phyloP scores from a whole-genome alignment of 139 green algal species.

The Asterochloris erici region DNA sequence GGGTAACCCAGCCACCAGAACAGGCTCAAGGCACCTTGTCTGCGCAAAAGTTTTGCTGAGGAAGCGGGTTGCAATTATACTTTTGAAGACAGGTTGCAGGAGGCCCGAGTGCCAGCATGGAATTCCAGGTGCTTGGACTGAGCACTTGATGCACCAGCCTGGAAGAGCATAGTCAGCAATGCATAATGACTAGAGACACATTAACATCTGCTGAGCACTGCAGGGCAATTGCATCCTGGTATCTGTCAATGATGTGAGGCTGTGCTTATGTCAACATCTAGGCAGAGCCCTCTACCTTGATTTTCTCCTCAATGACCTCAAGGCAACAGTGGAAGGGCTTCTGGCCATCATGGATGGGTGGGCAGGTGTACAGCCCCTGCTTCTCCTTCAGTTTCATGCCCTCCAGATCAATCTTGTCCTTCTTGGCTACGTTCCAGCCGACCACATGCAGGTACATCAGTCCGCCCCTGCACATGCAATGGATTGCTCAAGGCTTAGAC shows the following conservation, averaged over 20 bases:
- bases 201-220: too few relatives aligned
- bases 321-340: conserved; percentile 45
- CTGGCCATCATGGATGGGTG: conserved; percentile 11
- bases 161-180: too few relatives aligned
- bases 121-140: too few relatives aligned
- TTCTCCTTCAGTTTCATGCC: conserved; percentile 28
- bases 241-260: too few relatives aligned
- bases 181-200: too few relatives aligned
- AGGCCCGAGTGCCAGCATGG: too few relatives aligned
- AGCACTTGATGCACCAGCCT: too few relatives aligned
- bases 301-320: conserved; percentile 41
- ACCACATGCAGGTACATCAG: conserved; percentile 42
- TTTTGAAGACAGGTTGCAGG: too few relatives aligned
- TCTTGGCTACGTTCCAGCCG: conserved; percentile 38
- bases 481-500: neutral
- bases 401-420: conserved; percentile 38
- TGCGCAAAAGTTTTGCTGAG: neutral
- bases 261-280: too few relatives aligned
- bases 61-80: too few relatives aligned
- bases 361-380: conserved; percentile 49
- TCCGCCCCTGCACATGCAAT: conserved; percentile 13
- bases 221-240: too few relatives aligned
- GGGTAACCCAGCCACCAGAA: neutral
- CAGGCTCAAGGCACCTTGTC: neutral
- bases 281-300: conserved; percentile 18